Evolutionary conservation across 1,139 yeast species (phyloP).

Genomic region (Saccharomyces hybrid): DNA sequence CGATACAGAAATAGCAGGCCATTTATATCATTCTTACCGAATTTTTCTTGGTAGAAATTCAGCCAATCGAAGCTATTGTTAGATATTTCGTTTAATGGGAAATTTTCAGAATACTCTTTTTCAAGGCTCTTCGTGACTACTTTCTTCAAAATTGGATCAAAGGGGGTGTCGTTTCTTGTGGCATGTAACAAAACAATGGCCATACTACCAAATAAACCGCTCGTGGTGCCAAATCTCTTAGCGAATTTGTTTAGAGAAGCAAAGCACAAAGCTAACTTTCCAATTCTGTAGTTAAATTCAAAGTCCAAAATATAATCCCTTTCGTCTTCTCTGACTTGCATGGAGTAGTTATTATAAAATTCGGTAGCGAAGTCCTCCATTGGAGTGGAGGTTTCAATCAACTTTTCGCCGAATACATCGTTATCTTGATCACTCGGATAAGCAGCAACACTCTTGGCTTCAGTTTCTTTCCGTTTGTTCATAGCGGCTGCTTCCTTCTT

Average conservation of each 20-base stretch:
- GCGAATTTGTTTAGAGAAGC: conserved; percentile 36
- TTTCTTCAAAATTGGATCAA: conserved; percentile 31
- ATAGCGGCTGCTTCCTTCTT: conserved; percentile 36
- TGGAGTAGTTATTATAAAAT: conserved; percentile 34
- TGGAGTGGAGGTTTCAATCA: conserved; percentile 35
- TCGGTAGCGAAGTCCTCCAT: conserved; percentile 35
- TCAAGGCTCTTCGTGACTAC: conserved; percentile 34
- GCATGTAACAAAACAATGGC: conserved; percentile 20
- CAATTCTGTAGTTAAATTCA: conserved; percentile 37
- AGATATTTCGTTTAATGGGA: conserved; percentile 19
- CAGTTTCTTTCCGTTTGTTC: conserved; percentile 35
- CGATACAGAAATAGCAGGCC: conserved; percentile 19
- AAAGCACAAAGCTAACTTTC: conserved; percentile 42
- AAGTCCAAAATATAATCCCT: conserved; percentile 38
- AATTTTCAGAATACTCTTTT: conserved; percentile 22
- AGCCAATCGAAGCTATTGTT: conserved; percentile 23
- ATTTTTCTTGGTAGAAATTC: conserved; percentile 14
- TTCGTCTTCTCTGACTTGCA: conserved; percentile 30
- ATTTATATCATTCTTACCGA: conserved; percentile 9
- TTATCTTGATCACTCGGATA: conserved; percentile 34
- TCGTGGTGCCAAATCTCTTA: conserved; percentile 12
- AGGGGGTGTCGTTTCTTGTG: conserved; percentile 15
- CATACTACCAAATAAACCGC: conserved; percentile 24
- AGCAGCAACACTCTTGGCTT: conserved; percentile 33
- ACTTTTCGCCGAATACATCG: conserved; percentile 40